A percentile compares a stretch with the other conserved stretches of the same genome.
Evolutionary conservation across 768 basidiomycete species (phyloP).

Genomic region (Artomyces pyxidatus): DNA sequence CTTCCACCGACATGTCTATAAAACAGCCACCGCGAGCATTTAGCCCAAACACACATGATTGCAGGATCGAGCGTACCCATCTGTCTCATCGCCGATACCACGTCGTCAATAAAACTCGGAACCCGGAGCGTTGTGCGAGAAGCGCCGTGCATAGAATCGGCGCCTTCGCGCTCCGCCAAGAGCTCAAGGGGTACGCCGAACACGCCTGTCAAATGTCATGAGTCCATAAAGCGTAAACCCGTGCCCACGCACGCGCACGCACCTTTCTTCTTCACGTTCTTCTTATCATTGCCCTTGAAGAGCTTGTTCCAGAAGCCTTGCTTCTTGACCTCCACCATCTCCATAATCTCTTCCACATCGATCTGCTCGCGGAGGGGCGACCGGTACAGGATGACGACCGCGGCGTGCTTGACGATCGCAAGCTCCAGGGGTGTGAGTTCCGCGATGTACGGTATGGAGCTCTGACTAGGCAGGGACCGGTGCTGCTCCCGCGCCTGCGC

Average conservation of each 20-base stretch:
- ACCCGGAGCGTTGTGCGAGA: slow-evolving; percentile 79
- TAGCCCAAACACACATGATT: slow-evolving; percentile 1
- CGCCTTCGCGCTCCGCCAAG: slow-evolving; percentile 88
- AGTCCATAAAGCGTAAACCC: slow-evolving; percentile 10
- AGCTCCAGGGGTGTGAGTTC: slow-evolving; percentile 80
- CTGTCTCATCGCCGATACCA: slow-evolving; percentile 96
- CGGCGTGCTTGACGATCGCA: slow-evolving; percentile 87
- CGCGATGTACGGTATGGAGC: slow-evolving; percentile 74
- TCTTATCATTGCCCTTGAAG: slow-evolving; percentile 86
- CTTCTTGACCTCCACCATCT: slow-evolving; percentile 89
- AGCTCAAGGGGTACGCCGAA: slow-evolving; percentile 91
- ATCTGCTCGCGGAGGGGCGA: slow-evolving; percentile 76
- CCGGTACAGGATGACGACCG: slow-evolving; percentile 70
- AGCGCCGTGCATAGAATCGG: slow-evolving; percentile 90
- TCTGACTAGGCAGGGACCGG: slow-evolving; percentile 72
- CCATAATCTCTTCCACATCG: slow-evolving; percentile 88
- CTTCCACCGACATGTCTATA: slow-evolving; percentile 96
- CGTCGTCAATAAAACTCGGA: slow-evolving; percentile 97
- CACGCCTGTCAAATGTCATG: slow-evolving; percentile 48
- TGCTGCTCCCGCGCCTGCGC: slow-evolving; percentile 87
- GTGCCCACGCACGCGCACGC: slow-evolving; percentile 12
- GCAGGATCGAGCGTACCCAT: slow-evolving; percentile 64
- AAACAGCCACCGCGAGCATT: background rate
- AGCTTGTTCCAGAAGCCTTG: slow-evolving; percentile 93
- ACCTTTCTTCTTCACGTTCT: slow-evolving; percentile 87